These are phyloP conservation scores for Raphanus sativus DNA, from an alignment of 345 rosid genomes.

Conservation along the genomic window DNA sequence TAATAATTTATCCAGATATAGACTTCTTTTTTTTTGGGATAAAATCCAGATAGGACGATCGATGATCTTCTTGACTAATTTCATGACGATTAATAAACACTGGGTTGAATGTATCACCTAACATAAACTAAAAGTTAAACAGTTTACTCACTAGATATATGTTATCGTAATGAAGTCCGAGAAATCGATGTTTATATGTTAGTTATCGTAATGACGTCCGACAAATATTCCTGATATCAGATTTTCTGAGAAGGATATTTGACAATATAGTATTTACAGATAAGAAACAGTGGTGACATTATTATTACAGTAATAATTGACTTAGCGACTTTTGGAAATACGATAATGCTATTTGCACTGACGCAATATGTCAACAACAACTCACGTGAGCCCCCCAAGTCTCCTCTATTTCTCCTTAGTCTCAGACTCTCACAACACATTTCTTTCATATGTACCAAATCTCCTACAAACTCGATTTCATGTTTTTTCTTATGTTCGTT, in stretches of 20 bases:
- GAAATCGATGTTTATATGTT: not conserved
- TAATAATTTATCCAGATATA: not conserved
- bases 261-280: slow-evolving; percentile 20
- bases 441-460: slow-evolving; percentile 29
- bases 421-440: not conserved
- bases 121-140: not conserved
- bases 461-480: slow-evolving; percentile 17
- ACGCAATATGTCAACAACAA: slow-evolving; percentile 31
- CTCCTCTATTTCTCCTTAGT: not conserved
- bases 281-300: slow-evolving; percentile 37
- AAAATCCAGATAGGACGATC: not conserved
- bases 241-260: slow-evolving; percentile 29
- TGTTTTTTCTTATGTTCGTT: not conserved
- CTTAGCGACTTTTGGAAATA: slow-evolving; percentile 18
- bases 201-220: slow-evolving; percentile 13
- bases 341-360: slow-evolving; percentile 19
- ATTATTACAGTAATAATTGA: slow-evolving; percentile 41
- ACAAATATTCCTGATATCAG: slow-evolving; percentile 16
- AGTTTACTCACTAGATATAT: not conserved
- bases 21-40: too few species aligned
- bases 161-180: too few species aligned
- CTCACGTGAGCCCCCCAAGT: slow-evolving; percentile 38
- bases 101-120: not conserved
- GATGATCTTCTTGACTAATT: not conserved
- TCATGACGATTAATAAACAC: not conserved